Evolutionary conservation across 805 yeast species (phyloP).

Genomic region (Teunomyces aglyptinius): DNA sequence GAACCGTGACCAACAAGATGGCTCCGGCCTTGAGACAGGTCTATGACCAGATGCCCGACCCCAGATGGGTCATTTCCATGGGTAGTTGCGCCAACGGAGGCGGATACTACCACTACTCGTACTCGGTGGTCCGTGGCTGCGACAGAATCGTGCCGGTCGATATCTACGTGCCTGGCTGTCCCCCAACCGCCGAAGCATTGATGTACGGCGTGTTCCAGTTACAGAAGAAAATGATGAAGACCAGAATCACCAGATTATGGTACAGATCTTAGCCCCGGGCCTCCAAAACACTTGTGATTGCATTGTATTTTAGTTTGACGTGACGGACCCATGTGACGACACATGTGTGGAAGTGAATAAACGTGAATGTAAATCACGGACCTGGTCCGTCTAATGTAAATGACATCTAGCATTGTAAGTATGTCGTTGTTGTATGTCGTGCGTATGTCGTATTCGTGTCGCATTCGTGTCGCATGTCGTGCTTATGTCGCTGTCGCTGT

Average conservation of each 20-base stretch:
- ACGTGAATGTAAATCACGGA: no score
- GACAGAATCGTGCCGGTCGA: conserved; percentile 88
- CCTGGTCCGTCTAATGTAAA: no score
- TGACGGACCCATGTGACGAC: no score
- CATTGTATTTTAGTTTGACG: conserved; percentile 1
- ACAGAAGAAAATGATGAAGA: conserved; percentile 85
- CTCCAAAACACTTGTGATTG: conserved; percentile 1
- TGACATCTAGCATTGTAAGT: no score
- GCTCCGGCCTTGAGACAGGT: conserved; percentile 92
- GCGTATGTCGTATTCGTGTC: no score
- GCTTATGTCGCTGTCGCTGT: no score
- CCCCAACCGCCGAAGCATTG: conserved; percentile 87
- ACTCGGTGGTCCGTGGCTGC: conserved; percentile 86
- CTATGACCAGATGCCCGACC: conserved; percentile 92
- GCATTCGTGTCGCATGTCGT: no score
- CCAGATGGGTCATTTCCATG: conserved; percentile 93
- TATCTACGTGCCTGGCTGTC: conserved; percentile 90
- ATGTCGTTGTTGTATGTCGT: no score
- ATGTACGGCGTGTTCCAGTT: conserved; percentile 88
- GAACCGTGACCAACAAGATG: conserved; percentile 89
- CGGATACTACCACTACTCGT: conserved; percentile 87
- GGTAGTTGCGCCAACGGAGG: conserved; percentile 95
- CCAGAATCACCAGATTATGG: conserved; percentile 82
- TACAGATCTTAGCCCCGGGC: conserved; percentile 49
- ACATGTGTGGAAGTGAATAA: no score